Percentiles rank a stretch among this genome's conserved stretches.
These are phyloP conservation scores for Colletotrichum sidae DNA, from an alignment of 2,329 filamentous ascomycete genomes.

Conservation along the genomic window DNA sequence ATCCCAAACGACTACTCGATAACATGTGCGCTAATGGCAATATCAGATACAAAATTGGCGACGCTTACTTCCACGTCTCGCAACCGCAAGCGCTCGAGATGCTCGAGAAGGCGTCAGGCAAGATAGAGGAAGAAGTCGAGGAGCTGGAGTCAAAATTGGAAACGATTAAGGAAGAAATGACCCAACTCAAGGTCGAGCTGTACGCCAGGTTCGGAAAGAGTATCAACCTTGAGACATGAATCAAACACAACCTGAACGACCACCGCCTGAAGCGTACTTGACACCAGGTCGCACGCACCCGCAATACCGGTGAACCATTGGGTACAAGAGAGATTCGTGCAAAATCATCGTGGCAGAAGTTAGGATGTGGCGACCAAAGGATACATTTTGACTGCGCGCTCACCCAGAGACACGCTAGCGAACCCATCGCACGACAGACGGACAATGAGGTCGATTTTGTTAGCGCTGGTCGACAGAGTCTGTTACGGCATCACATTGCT, in stretches of 20 bases:
- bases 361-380: too few relatives aligned
- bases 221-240: conserved; percentile 93
- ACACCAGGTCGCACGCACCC: not conserved
- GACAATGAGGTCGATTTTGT: conserved; percentile 5
- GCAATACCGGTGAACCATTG: too few relatives aligned
- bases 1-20: not conserved
- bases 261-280: conserved; percentile 7
- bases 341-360: too few relatives aligned
- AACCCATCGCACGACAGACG: not conserved
- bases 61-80: conserved; percentile 91
- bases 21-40: conserved; percentile 1
- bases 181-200: conserved; percentile 87
- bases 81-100: conserved; percentile 89
- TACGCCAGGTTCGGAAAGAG: conserved; percentile 96
- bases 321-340: too few relatives aligned
- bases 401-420: not conserved
- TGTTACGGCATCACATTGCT: conserved; percentile 15
- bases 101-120: conserved; percentile 76
- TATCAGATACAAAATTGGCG: conserved; percentile 91
- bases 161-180: conserved; percentile 86
- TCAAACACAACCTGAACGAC: conserved; percentile 18
- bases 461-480: conserved; percentile 1
- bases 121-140: conserved; percentile 81
- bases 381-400: too few relatives aligned
- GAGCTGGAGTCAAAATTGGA: conserved; percentile 81